Base-by-base conservation (phyloP, 2,329 filamentous ascomycete genomes). In the Neoscytalidium dimidiatum region DNA sequence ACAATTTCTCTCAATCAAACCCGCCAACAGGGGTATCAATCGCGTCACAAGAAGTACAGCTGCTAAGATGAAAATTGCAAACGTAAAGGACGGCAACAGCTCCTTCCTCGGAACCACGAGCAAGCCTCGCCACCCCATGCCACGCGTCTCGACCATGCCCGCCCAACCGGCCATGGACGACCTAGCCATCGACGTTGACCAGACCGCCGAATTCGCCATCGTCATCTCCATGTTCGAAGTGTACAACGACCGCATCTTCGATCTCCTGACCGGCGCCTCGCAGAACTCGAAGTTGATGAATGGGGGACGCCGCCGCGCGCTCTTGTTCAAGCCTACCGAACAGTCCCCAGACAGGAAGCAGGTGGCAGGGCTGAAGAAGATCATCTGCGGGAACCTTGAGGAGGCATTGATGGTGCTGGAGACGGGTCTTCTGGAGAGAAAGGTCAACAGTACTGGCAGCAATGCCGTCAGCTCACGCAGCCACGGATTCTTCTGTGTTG, bases 201-300 rank as follows among this genome's bases (percentile, higher is more conserved):
- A 84, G 0, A 85, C 85, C 21, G 87, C 90, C 63, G 92, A 97
- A 70, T 97, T 97, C 71, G 90, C 91, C 4, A 88, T 99, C 62
- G 82, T 99, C 11, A 85, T 99, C 23, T 97, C 93, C 62, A 99
- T 99, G 94, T 98, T 98, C 78, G 95, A 99, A 77, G 94, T 99
- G 1, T 97, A 99, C 81, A 99, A 99, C 74, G 94, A 99, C 79
- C 89, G 94, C 38, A 98, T 99, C 69, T 98, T 96, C 75, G 95
- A 99, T 72, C 87, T 99, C 0, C 83, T 99, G 1, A 91, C 90
- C 0, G 82, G 84, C 0, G 84, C 86, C 2, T 78, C 83, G 23
- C 85, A 85, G 67, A 85, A 84, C 38, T 83, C 84, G 4, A 89
- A 81, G 67, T 41, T 60, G 38, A 73, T 76, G 56, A 77, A 78